Evolutionary conservation across 495 filamentous ascomycete genomes (phyloP).

Genomic region (Penicillium manginii): DNA sequence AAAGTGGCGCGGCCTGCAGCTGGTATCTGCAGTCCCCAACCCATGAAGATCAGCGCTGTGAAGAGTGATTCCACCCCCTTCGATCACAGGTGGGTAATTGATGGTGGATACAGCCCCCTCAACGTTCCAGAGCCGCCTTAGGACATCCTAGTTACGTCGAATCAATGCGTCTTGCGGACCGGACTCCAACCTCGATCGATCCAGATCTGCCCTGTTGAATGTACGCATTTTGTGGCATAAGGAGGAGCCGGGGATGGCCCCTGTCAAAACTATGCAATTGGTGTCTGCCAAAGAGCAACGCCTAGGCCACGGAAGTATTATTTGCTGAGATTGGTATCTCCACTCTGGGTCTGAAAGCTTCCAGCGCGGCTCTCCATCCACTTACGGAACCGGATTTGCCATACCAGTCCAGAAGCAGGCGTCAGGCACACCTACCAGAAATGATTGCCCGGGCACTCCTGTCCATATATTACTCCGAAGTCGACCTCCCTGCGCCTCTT

Average conservation of each 20-base stretch:
- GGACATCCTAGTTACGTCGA: conserved; percentile 12
- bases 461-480: conserved; percentile 16
- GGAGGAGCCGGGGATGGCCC: conserved; percentile 9
- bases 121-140: conserved; percentile 17
- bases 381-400: conserved; percentile 22
- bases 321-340: conserved; percentile 19
- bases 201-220: conserved; percentile 19
- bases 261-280: conserved; percentile 15
- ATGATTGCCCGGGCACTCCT: conserved; percentile 13
- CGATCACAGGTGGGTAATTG: conserved; percentile 8
- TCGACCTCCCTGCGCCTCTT: conserved; percentile 24
- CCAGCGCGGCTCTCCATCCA: conserved; percentile 37
- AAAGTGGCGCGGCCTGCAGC: conserved; percentile 14
- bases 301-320: conserved; percentile 15
- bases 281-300: conserved; percentile 10
- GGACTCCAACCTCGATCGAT: conserved; percentile 24
- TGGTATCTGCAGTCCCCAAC: conserved; percentile 3
- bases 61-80: conserved; percentile 15
- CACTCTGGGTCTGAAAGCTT: conserved; percentile 25
- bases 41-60: conserved; percentile 24
- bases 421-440: conserved; percentile 31
- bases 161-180: conserved; percentile 19
- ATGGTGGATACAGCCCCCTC: conserved; percentile 14
- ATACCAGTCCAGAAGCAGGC: conserved; percentile 19
- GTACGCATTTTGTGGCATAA: conserved; percentile 11